phyloP scores from a whole-genome alignment of 371 early-diverging fungal species.

The Mortierella polycephala region DNA sequence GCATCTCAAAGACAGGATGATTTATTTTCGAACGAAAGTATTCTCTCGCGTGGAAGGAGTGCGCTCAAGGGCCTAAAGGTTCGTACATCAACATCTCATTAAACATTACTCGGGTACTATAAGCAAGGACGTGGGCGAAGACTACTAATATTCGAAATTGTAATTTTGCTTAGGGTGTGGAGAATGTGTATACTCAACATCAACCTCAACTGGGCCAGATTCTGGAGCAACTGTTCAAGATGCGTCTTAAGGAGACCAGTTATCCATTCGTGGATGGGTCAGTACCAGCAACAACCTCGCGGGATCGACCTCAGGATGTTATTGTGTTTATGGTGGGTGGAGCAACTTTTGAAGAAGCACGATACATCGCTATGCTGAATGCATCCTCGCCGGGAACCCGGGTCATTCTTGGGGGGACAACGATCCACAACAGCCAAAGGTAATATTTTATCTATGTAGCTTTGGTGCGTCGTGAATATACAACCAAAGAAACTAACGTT shows the following conservation, averaged over 20 bases:
- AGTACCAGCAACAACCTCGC: constrained; percentile 21
- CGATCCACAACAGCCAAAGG: constrained; percentile 81
- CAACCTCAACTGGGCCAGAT: constrained; percentile 84
- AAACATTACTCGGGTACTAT: not conserved
- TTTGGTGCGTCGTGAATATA: not conserved
- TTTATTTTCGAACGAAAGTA: constrained; percentile 84
- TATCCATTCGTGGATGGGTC: constrained; percentile 80
- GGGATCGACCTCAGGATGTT: constrained; percentile 92
- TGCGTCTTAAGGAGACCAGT: constrained; percentile 76
- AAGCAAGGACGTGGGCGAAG: not conserved
- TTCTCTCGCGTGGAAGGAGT: constrained; percentile 83
- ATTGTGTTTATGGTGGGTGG: constrained; percentile 96
- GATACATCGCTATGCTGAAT: constrained; percentile 84
- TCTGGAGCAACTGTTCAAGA: constrained; percentile 82
- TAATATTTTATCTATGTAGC: not conserved
- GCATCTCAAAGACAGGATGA: constrained; percentile 88
- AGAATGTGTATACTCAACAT: constrained; percentile 98
- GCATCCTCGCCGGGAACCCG: constrained; percentile 79
- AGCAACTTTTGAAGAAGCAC: constrained; percentile 91
- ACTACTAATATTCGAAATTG: not conserved
- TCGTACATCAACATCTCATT: not conserved
- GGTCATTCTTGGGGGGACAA: constrained; percentile 91
- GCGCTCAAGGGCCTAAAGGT: constrained; percentile 88
- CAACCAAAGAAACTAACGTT: not conserved
- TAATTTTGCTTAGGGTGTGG: constrained; percentile 79